Evolutionary conservation across 2,329 filamentous ascomycete genomes (phyloP).

Genomic region (Neonectria magnoliae): DNA sequence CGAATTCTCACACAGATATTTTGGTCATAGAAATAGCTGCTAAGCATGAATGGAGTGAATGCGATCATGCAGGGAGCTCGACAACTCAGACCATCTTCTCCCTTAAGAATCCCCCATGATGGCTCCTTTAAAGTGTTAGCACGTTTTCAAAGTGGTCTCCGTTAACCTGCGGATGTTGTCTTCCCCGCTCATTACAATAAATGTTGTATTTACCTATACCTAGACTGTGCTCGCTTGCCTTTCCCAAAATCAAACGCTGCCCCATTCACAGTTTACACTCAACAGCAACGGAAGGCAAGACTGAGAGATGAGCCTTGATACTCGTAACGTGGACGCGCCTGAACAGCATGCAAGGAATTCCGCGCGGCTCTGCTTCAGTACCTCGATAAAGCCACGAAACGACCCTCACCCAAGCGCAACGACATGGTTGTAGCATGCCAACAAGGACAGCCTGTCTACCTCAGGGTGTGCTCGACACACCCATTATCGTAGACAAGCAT

Average conservation of each 20-base stretch:
- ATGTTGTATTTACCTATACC: constrained; percentile 26
- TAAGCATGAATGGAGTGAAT: not conserved
- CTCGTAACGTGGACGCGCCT: not conserved
- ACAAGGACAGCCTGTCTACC: too few relatives aligned
- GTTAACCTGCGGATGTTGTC: constrained; percentile 13
- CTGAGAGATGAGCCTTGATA: not conserved
- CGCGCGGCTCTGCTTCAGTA: too few relatives aligned
- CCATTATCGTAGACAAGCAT: not conserved
- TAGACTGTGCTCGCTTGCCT: too few relatives aligned
- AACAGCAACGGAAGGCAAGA: not conserved
- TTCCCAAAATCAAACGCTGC: not conserved
- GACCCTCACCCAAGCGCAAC: too few relatives aligned
- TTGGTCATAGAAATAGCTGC: constrained; percentile 8
- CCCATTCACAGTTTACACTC: not conserved
- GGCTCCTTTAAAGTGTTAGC: constrained; percentile 19
- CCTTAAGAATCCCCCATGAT: not conserved
- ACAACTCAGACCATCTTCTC: not conserved
- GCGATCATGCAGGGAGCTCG: not conserved
- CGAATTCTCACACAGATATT: not conserved
- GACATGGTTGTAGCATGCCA: too few relatives aligned
- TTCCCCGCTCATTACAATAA: constrained; percentile 17
- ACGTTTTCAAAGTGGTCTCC: constrained; percentile 24
- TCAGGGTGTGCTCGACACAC: not conserved
- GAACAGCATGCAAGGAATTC: too few relatives aligned
- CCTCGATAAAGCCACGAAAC: too few relatives aligned